Percentiles rank a stretch among this genome's conserved stretches.
phyloP scores from a whole-genome alignment of 306 rosid species.

The Begonia fuchsioides region DNA sequence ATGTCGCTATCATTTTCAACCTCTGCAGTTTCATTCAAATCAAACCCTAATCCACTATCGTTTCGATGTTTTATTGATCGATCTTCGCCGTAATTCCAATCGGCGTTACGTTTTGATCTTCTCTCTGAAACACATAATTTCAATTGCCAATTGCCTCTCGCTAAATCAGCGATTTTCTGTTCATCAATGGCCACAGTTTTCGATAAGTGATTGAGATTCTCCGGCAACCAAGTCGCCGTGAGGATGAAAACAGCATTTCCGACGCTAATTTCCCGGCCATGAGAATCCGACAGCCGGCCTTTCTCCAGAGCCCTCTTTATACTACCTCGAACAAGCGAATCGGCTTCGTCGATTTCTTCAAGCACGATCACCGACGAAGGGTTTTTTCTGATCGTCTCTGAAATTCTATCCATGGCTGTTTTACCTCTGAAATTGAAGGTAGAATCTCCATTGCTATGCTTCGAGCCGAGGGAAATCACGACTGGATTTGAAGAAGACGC shows the following conservation, averaged over 20 bases:
- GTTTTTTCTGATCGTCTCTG: conserved; percentile 66
- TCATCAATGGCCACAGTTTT: conserved; percentile 20
- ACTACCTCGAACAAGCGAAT: conserved; percentile 39
- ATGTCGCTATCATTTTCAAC: conserved; percentile 66
- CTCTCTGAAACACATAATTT: conserved; percentile 43
- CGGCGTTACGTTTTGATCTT: conserved; percentile 50
- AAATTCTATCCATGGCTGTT: conserved; percentile 71
- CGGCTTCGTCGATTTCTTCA: conserved; percentile 80
- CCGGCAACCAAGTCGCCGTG: conserved; percentile 70
- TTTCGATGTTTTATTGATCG: conserved; percentile 33
- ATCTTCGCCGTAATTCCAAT: conserved; percentile 44
- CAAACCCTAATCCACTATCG: conserved; percentile 46
- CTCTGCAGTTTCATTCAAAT: conserved; percentile 71
- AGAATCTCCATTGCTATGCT: conserved; percentile 39
- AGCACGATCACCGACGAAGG: conserved; percentile 74
- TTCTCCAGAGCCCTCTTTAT: conserved; percentile 71
- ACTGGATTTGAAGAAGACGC: conserved; percentile 61
- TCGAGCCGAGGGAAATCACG: conserved; percentile 39
- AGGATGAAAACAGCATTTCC: conserved; percentile 77
- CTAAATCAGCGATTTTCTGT: conserved; percentile 45
- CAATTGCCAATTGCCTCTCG: conserved; percentile 53
- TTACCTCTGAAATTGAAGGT: conserved; percentile 57
- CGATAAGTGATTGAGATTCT: conserved; percentile 36
- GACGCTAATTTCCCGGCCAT: conserved; percentile 82
- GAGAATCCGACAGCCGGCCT: conserved; percentile 69